Percentiles rank a stretch among this genome's conserved stretches.
Conservation (phyloP, 768 basidiomycete species). For the Pleurotus eryngii region DNA sequence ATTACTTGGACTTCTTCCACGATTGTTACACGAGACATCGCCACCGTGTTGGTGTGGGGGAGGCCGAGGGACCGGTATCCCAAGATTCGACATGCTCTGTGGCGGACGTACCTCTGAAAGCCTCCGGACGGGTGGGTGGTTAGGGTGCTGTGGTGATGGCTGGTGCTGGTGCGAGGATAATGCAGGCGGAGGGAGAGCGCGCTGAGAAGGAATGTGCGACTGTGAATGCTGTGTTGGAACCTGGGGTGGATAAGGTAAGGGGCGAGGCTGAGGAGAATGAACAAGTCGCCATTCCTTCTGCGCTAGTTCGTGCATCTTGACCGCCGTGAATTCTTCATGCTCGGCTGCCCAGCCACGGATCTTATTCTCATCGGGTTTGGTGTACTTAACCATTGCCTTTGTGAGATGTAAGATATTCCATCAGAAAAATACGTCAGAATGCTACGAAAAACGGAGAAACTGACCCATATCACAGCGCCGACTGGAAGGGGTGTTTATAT, state of each 20-base stretch:
- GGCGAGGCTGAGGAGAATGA: slow-evolving; percentile 17
- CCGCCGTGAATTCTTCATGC: slow-evolving; percentile 67
- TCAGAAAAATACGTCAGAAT: slow-evolving; percentile 6
- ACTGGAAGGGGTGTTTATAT: slow-evolving; percentile 35
- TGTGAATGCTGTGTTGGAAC: slow-evolving; percentile 15
- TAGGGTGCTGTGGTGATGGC: background rate
- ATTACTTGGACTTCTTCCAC: slow-evolving; percentile 12
- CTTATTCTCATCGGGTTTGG: slow-evolving; percentile 49
- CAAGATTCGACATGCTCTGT: slow-evolving; percentile 4
- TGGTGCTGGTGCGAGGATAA: slow-evolving; percentile 29
- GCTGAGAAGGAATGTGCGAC: slow-evolving; percentile 11
- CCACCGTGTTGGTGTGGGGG: slow-evolving; percentile 27
- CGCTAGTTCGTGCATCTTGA: slow-evolving; percentile 48
- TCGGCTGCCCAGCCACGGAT: slow-evolving; percentile 58
- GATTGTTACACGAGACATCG: slow-evolving; percentile 18
- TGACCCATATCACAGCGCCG: slow-evolving; percentile 61
- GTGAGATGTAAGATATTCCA: slow-evolving; percentile 12
- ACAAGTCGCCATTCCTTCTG: slow-evolving; percentile 29
- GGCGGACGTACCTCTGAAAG: slow-evolving; percentile 4
- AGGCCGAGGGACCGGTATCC: slow-evolving; percentile 21
- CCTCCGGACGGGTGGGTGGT: background rate
- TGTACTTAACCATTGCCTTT: slow-evolving; percentile 69
- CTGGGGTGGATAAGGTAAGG: slow-evolving; percentile 3
- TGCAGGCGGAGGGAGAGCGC: slow-evolving; percentile 19
- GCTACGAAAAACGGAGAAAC: slow-evolving; percentile 13